These are phyloP conservation scores for Micromonas pusilla DNA, from an alignment of 139 green algal genomes.

Conservation along the genomic window DNA sequence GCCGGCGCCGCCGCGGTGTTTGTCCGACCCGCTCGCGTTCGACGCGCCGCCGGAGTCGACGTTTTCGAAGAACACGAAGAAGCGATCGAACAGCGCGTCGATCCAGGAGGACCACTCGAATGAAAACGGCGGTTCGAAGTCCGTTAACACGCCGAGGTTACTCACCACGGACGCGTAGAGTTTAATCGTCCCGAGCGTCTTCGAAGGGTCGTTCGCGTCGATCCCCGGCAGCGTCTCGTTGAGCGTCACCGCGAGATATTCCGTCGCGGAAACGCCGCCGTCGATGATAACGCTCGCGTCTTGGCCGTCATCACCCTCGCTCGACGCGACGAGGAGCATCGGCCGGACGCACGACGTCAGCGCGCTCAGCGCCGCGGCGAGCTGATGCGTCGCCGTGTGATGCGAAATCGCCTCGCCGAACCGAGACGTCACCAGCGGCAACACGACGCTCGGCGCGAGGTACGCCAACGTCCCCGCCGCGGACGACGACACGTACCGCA, in stretches of 20 bases:
- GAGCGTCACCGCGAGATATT: constrained; percentile 64
- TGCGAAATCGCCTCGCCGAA: constrained; percentile 50
- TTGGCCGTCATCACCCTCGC: background rate
- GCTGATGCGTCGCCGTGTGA: constrained; percentile 66
- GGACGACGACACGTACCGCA: background rate
- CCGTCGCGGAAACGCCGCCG: constrained; percentile 17
- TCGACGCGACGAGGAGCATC: constrained; percentile 58
- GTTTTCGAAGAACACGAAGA: constrained; percentile 64
- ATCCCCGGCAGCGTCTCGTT: constrained; percentile 79
- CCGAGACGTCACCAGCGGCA: constrained; percentile 64
- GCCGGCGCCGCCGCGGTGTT: background rate
- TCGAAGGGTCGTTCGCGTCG: constrained; percentile 85
- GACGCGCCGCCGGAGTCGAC: constrained; percentile 50
- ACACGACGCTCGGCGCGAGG: constrained; percentile 54
- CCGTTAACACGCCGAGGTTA: constrained; percentile 17
- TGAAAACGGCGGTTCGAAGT: constrained; percentile 22
- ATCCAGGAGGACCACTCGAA: constrained; percentile 60
- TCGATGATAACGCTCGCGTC: constrained; percentile 28
- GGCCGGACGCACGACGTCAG: constrained; percentile 66
- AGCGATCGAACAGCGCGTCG: constrained; percentile 60
- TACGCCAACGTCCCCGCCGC: constrained; percentile 46
- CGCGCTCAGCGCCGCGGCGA: constrained; percentile 48
- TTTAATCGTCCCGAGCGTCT: constrained; percentile 70
- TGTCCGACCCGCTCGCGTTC: background rate
- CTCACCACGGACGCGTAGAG: constrained; percentile 61